These are phyloP conservation scores for Aspergillus diversus DNA, from an alignment of 495 filamentous ascomycete genomes.

Conservation along the genomic window DNA sequence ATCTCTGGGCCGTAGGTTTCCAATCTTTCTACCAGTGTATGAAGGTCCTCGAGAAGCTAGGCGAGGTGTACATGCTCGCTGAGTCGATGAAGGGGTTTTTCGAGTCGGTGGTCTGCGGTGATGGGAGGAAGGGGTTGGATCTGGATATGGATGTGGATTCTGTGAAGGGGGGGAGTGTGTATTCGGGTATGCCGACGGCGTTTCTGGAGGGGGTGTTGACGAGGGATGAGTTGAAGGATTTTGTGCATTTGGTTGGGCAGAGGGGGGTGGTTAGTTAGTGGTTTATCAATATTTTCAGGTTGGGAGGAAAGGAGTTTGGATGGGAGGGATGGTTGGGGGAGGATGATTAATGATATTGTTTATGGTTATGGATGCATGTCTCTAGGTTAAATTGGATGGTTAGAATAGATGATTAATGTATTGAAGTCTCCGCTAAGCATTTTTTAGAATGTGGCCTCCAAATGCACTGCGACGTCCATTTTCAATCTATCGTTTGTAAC, in stretches of 20 bases:
- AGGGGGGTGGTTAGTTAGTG: background rate
- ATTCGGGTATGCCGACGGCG: background rate
- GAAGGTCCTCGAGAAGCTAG: slow-evolving; percentile 17
- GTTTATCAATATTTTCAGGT: too few relatives aligned
- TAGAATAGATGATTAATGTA: too few relatives aligned
- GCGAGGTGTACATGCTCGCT: slow-evolving; percentile 18
- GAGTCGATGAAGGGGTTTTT: slow-evolving; percentile 17
- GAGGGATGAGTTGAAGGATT: slow-evolving; percentile 5
- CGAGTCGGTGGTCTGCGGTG: slow-evolving; percentile 3
- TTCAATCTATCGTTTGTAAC: too few relatives aligned
- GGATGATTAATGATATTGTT: background rate
- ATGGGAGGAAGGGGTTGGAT: background rate
- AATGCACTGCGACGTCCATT: too few relatives aligned
- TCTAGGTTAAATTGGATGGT: too few relatives aligned
- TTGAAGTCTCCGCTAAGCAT: too few relatives aligned
- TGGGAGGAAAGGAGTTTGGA: background rate
- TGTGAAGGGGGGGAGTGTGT: background rate
- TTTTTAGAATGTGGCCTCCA: too few relatives aligned
- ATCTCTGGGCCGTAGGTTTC: slow-evolving; percentile 12
- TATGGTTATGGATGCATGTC: too few relatives aligned
- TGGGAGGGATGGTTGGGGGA: background rate
- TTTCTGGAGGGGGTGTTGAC: slow-evolving; percentile 12
- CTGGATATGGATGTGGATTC: too few relatives aligned
- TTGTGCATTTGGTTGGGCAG: slow-evolving; percentile 11
- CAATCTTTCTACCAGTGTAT: slow-evolving; percentile 19